Evolutionary conservation across 345 rosid genomes (phyloP).

Genomic region (Hibiscus trionum): DNA sequence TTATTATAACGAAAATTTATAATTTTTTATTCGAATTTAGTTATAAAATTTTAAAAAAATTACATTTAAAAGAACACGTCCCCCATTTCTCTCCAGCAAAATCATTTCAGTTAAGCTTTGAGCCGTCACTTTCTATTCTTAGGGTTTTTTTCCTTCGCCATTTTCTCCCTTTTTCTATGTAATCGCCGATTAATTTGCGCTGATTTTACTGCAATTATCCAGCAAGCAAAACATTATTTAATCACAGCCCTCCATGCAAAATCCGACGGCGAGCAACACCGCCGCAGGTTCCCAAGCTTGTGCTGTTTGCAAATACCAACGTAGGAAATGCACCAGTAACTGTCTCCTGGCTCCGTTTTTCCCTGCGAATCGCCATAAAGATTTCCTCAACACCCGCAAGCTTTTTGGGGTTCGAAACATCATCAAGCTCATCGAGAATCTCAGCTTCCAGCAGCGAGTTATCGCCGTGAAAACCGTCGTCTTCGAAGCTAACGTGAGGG

Average conservation of each 20-base stretch:
- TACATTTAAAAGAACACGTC: neutral
- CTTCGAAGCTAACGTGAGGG: slow-evolving; percentile 36
- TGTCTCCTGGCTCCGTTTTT: slow-evolving; percentile 39
- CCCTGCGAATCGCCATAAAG: slow-evolving; percentile 19
- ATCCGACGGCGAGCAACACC: neutral
- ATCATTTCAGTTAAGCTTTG: neutral
- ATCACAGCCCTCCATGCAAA: neutral
- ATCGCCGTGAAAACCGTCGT: slow-evolving; percentile 25
- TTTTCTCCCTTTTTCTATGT: too few relatives aligned
- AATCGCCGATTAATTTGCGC: too few relatives aligned
- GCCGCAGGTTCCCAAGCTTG: slow-evolving; percentile 21
- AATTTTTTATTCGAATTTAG: too few relatives aligned
- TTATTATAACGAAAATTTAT: too few relatives aligned
- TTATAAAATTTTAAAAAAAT: too few relatives aligned
- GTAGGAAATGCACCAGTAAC: slow-evolving; percentile 27
- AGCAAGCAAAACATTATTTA: too few relatives aligned
- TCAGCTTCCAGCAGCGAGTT: slow-evolving; percentile 5
- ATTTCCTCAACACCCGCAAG: slow-evolving; percentile 34
- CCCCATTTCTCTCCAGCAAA: neutral
- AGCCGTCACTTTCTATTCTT: neutral
- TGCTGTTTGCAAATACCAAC: slow-evolving; percentile 42
- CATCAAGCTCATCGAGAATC: slow-evolving; percentile 7
- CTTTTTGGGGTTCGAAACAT: slow-evolving; percentile 42
- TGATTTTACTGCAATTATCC: too few relatives aligned
- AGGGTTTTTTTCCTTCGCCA: neutral